Percentiles rank a stretch among this genome's conserved stretches.
These are phyloP conservation scores for Colletotrichum sp. DNA, from an alignment of 2,329 filamentous ascomycete species.

Conservation along the genomic window DNA sequence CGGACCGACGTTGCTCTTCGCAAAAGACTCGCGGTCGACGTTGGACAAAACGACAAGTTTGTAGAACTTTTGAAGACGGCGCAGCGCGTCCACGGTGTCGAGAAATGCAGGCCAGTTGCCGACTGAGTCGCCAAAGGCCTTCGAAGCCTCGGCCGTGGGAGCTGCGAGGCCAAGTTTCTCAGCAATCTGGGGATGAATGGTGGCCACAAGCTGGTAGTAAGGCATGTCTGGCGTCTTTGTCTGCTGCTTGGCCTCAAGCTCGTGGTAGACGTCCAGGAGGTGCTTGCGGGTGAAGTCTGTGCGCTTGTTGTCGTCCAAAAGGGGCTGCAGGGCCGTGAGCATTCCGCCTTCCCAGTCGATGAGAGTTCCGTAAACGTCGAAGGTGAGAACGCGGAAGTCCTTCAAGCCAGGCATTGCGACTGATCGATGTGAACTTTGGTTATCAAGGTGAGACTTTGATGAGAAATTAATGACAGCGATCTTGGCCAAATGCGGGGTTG, in stretches of 20 bases:
- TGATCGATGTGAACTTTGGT: neutral
- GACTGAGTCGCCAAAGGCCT: conserved; percentile 57
- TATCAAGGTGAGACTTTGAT: neutral
- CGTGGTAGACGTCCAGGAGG: conserved; percentile 47
- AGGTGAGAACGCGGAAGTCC: conserved; percentile 58
- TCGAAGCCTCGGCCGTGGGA: conserved; percentile 42
- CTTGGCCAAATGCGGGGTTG: neutral
- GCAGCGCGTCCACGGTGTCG: conserved; percentile 62
- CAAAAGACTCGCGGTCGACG: conserved; percentile 59
- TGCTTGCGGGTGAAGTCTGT: conserved; percentile 37
- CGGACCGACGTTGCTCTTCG: conserved; percentile 45
- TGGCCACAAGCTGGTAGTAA: conserved; percentile 65
- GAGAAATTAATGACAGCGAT: neutral
- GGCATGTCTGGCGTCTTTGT: conserved; percentile 56
- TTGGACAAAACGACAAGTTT: conserved; percentile 66
- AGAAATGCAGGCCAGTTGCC: conserved; percentile 63
- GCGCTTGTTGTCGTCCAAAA: conserved; percentile 40
- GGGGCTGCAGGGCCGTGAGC: conserved; percentile 54
- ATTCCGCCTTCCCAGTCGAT: conserved; percentile 80
- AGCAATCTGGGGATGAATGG: conserved; percentile 52
- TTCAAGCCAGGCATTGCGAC: conserved; percentile 19
- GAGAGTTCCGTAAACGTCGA: conserved; percentile 83
- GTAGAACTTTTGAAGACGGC: conserved; percentile 53
- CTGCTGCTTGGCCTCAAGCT: conserved; percentile 57
- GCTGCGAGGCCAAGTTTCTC: conserved; percentile 41